phyloP scores from a whole-genome alignment of 805 yeast species.

The Saturnispora besseyi region DNA sequence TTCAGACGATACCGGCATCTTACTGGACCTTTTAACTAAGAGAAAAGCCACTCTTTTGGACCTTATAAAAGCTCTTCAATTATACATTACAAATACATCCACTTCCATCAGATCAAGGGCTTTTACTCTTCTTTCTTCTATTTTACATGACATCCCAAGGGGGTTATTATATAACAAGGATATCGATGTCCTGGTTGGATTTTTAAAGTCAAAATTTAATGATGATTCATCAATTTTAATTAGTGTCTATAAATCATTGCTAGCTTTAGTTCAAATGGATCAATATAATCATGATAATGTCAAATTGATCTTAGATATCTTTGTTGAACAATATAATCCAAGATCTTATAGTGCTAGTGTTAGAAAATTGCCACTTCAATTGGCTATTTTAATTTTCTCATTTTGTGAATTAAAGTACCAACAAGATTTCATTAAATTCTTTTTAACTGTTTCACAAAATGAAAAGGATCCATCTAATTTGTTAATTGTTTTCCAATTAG shows the following conservation, averaged over 20 bases:
- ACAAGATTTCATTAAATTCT: conserved; percentile 44
- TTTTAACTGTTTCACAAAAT: conserved; percentile 63
- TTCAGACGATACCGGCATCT: not conserved
- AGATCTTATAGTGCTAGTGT: conserved; percentile 50
- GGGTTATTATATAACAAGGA: conserved; percentile 34
- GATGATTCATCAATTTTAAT: conserved; percentile 44
- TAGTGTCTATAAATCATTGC: conserved; percentile 47
- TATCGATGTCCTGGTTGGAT: conserved; percentile 41
- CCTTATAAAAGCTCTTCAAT: conserved; percentile 16
- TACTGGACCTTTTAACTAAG: conserved; percentile 6
- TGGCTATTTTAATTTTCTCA: not conserved
- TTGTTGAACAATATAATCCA: conserved; percentile 41
- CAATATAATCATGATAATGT: conserved; percentile 34
- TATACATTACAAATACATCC: conserved; percentile 40
- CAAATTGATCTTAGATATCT: conserved; percentile 29
- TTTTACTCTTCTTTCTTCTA: conserved; percentile 32
- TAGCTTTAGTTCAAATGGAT: conserved; percentile 42
- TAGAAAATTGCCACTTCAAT: conserved; percentile 47
- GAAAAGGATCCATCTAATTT: conserved; percentile 94
- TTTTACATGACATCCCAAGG: conserved; percentile 24
- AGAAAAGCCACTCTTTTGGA: conserved; percentile 9
- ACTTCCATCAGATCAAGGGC: conserved; percentile 33
- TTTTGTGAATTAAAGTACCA: too few relatives aligned
- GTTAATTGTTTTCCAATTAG: conserved; percentile 55
- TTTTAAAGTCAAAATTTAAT: conserved; percentile 56